These are phyloP conservation scores for Miamiensis avidus DNA, from an alignment of 169 alveolate species.

Conservation along the genomic window DNA sequence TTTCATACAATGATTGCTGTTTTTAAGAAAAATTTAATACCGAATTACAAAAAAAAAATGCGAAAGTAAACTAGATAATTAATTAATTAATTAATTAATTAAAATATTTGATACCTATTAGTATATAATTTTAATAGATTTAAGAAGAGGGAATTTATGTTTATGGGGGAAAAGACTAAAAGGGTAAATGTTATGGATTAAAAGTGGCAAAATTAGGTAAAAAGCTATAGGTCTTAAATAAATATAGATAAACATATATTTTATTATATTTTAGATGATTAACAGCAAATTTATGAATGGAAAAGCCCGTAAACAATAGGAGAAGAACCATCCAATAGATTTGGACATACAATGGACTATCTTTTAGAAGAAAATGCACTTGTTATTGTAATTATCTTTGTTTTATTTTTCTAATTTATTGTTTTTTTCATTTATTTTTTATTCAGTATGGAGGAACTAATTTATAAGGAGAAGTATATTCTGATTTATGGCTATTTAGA, in stretches of 20 bases:
- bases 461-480: neutral
- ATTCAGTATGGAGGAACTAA: neutral
- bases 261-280: neutral
- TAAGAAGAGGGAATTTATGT: neutral
- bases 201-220: neutral
- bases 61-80: neutral
- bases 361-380: neutral
- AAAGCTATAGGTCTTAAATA: too few species aligned
- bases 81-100: too few species aligned
- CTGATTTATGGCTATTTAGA: neutral
- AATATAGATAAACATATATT: neutral
- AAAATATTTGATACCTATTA: too few species aligned
- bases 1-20: neutral
- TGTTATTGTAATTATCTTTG: neutral
- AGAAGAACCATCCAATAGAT: neutral
- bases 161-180: neutral
- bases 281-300: neutral
- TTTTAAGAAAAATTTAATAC: neutral
- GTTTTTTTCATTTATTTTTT: too few species aligned
- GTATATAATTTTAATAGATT: neutral
- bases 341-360: neutral
- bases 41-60: neutral
- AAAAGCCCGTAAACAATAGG: neutral
- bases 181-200: neutral
- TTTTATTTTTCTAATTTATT: too few species aligned